Base-by-base conservation (phyloP, 1,284 basidiomycete genomes). In the Rhodotorula sp. region DNA sequence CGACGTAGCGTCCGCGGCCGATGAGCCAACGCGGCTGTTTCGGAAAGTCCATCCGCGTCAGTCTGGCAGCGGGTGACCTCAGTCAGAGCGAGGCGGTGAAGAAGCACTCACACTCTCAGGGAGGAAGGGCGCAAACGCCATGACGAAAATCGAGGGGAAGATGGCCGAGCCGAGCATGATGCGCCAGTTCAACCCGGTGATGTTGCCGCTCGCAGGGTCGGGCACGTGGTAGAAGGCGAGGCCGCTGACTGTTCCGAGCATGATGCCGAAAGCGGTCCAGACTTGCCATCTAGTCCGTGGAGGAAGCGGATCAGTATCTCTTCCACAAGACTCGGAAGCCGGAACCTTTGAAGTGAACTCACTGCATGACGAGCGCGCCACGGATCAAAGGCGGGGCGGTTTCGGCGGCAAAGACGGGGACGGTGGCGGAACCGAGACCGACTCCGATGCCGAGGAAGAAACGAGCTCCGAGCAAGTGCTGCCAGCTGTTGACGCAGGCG, bases 1-100 rank as follows among this genome's bases (percentile, higher is more conserved):
- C 81, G 7, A 82, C 81, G 78, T 91, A 88, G 18, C 87, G 85
- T 31, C 86, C 86, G 79, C 90, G 90, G 72, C 84, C 84, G 80
- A 92, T 87, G 56, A 89, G 83, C 90, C 91, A 92, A 80, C 89
- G 86, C 8, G 90, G 89, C 21, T 59, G 60, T 47, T 71, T 62
- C 31, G 69, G 48, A 31, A 16, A 34, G 60, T 39, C n/a, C 26
- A 5, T 56, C 54, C n/a, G 26, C 20, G 20, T 23, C 34, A 39
- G 34, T 58, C 7, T 7, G 34, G 21, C 14, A n/a, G 34, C 7
- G 4, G 4, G 15, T 23, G 20, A 14, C 10, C 14, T 8, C 63
- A 63, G 47, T 20, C 52, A 34, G 64, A 51, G 39, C 26, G 47
- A 14, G 51, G 29, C 58, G 66, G 58, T 43, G 69, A 58, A 65